Percentiles rank a stretch among this genome's conserved stretches.
These are phyloP conservation scores for Ogataea wickerhamii DNA, from an alignment of 805 yeast species.

Conservation along the genomic window DNA sequence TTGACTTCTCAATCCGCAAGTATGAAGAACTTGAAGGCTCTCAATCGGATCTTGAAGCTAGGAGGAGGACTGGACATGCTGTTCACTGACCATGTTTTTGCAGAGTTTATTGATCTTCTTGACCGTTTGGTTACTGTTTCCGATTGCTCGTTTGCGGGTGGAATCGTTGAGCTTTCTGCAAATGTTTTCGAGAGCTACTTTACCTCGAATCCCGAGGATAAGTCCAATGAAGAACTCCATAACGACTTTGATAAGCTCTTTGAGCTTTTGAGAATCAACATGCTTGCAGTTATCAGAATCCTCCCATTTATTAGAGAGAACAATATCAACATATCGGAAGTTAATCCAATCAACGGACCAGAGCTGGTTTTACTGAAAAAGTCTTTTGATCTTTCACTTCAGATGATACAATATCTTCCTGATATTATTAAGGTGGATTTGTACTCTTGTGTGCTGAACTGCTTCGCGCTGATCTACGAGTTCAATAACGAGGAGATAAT, in stretches of 20 bases:
- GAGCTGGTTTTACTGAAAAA: constrained; percentile 46
- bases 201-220: constrained; percentile 31
- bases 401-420: constrained; percentile 63
- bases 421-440: constrained; percentile 66
- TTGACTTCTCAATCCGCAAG: constrained; percentile 23
- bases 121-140: constrained; percentile 54
- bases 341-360: constrained; percentile 19
- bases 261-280: constrained; percentile 69
- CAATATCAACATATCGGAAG: constrained; percentile 30
- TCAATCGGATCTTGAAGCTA: constrained; percentile 55
- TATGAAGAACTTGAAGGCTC: constrained; percentile 41
- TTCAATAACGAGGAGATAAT: constrained; percentile 39
- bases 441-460: constrained; percentile 62
- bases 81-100: constrained; percentile 64
- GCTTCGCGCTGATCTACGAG: constrained; percentile 56
- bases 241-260: constrained; percentile 73
- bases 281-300: constrained; percentile 56
- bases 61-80: constrained; percentile 55
- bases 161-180: constrained; percentile 45
- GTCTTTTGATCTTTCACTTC: constrained; percentile 50
- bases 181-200: constrained; percentile 43
- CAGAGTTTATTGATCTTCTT: constrained; percentile 71
- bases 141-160: constrained; percentile 6
- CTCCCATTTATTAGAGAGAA: constrained; percentile 58
- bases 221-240: constrained; percentile 40